Evolutionary conservation across 129 eudicot species (phyloP), one percentile per base, ranked within the genome.

Genomic region (Pulicaria dysenterica): DNA sequence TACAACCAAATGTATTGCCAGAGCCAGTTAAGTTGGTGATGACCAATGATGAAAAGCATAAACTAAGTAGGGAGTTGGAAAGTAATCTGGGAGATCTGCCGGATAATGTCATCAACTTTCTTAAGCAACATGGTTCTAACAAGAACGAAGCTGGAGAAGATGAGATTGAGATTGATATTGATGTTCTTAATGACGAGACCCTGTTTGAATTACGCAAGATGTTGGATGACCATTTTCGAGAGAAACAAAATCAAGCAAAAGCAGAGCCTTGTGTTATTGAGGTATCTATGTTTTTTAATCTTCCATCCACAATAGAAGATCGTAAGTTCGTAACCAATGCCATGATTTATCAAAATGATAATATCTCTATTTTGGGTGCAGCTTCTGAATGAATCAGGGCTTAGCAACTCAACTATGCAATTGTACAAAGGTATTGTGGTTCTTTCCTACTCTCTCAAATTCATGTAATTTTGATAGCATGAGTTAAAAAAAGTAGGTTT

Each of bases 381-480:
- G 97, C 85, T 91, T 67, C 85, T 79, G 36, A 83, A 86, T 74
- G 95, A 84, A 65, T 84, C 92, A 6, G 96, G 97, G 60, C 82
- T 84, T 81, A 91, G 96, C 87, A 91, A 86, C 79, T 91, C 97
- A 24, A 86, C 96, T 56, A 71, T 86, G 86, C 96, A 86, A 67
- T 54, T 85, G 64, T 81, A 82, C 67, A 85, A 78, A 86, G 97
- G 97, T 91, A 63, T 72, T 40, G 9, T 46, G 15, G 49, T 61
- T 51, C 31, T 11, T 47, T 58, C 55, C 4, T 34, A 40, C 67
- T 65, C 43, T 34, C 17, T 41, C 48, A 6, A 8, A 0, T 57
- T 47, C 37, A 57, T 76, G 17, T 67, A 13, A 12, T 44, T 47
- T 40, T 17, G 61, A 37, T 38, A 34, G 13, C 61, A 14, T 38